Evolutionary conservation across 305 asterid species (phyloP).

Genomic region (Fraxinus albicans): DNA sequence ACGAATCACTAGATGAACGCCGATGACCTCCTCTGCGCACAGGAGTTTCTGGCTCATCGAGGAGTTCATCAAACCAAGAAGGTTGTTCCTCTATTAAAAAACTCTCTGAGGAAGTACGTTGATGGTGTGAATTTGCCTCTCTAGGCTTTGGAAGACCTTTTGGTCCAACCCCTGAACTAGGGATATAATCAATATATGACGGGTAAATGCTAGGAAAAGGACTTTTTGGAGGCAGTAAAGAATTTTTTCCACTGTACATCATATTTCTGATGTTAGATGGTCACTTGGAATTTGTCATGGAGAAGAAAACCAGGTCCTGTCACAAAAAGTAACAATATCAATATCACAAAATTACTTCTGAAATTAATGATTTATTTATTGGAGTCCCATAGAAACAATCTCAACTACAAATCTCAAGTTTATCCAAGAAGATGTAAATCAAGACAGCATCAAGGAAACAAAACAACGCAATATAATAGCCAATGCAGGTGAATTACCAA

Average conservation of each 20-base stretch:
- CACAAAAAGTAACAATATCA: slow-evolving; percentile 17
- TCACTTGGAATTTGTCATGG: slow-evolving; percentile 53
- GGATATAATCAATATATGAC: slow-evolving; percentile 44
- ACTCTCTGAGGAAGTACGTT: slow-evolving; percentile 68
- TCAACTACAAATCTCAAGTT: slow-evolving; percentile 11
- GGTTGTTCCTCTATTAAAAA: slow-evolving; percentile 63
- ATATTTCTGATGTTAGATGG: slow-evolving; percentile 46
- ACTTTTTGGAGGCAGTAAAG: slow-evolving; percentile 65
- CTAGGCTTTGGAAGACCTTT: slow-evolving; percentile 38
- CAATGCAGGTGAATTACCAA: neutral
- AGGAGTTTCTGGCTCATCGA: slow-evolving; percentile 71
- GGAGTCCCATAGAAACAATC: neutral
- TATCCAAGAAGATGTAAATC: neutral
- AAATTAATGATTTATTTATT: neutral
- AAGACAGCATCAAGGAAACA: neutral
- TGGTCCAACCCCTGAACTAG: slow-evolving; percentile 36
- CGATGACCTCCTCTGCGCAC: slow-evolving; percentile 62
- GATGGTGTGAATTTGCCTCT: slow-evolving; percentile 53
- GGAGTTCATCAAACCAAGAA: slow-evolving; percentile 74
- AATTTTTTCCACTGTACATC: slow-evolving; percentile 43
- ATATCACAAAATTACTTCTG: slow-evolving; percentile 6
- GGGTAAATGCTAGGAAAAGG: slow-evolving; percentile 64
- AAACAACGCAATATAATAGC: neutral
- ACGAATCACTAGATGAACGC: slow-evolving; percentile 76
- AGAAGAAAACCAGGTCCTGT: slow-evolving; percentile 33